A percentile compares a stretch with the other conserved stretches of the same genome.
These are phyloP conservation scores for Leucogyrophana mollusca DNA, from an alignment of 768 basidiomycete genomes.

Conservation along the genomic window DNA sequence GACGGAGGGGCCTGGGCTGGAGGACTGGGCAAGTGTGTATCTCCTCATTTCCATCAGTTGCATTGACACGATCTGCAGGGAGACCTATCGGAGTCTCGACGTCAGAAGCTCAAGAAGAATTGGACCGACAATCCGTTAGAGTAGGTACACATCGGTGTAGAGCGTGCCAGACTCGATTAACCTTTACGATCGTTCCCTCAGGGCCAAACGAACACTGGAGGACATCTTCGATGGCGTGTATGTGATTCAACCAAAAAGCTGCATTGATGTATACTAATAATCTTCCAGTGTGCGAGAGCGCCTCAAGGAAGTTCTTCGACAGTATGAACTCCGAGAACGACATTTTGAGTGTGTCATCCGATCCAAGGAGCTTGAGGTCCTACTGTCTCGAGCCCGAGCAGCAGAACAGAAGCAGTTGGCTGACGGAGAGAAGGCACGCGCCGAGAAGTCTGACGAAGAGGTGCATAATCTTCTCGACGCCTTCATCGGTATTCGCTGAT, in stretches of 20 bases:
- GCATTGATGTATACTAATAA: constrained; percentile 3
- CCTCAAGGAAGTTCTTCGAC: constrained; percentile 81
- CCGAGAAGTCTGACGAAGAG: constrained; percentile 73
- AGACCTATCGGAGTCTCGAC: constrained; percentile 59
- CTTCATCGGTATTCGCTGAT: constrained; percentile 1
- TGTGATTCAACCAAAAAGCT: constrained; percentile 28
- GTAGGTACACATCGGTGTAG: constrained; percentile 41
- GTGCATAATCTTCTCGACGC: constrained; percentile 36
- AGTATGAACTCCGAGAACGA: constrained; percentile 87
- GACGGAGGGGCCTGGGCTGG: constrained; percentile 63
- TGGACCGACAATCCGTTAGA: constrained; percentile 77
- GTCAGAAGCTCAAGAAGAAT: constrained; percentile 74
- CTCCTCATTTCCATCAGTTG: background rate
- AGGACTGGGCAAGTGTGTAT: constrained; percentile 54
- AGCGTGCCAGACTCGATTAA: background rate
- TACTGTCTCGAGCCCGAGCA: constrained; percentile 82
- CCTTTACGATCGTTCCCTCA: constrained; percentile 22
- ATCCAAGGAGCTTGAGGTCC: constrained; percentile 87
- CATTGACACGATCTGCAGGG: constrained; percentile 41
- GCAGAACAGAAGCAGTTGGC: constrained; percentile 85
- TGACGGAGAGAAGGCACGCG: constrained; percentile 68
- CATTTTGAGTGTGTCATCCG: constrained; percentile 92
- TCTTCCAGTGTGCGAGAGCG: constrained; percentile 71
- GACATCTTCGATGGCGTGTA: constrained; percentile 87
- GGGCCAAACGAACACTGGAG: constrained; percentile 72